A percentile compares a stretch with the other conserved stretches of the same genome.
Conservation (phyloP, 2,329 filamentous ascomycete species). For the Celoporthe dispersa region DNA sequence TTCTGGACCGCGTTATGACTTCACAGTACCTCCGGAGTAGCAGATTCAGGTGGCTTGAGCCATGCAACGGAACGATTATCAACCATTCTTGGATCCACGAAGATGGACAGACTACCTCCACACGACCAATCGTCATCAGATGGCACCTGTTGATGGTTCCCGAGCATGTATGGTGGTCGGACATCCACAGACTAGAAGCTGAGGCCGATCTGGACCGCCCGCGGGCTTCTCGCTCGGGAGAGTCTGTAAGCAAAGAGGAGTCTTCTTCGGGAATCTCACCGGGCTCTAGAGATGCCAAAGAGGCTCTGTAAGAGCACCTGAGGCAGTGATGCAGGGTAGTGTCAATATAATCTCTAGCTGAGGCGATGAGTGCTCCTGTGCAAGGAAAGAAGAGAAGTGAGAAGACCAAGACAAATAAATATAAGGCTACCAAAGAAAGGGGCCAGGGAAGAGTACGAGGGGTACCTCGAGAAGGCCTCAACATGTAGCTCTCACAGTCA, state of each 20-base stretch:
- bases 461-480: no score
- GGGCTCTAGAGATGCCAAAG: not conserved
- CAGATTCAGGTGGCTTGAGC: not conserved
- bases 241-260: not conserved
- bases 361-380: no score
- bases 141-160: not conserved
- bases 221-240: not conserved
- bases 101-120: not conserved
- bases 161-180: not conserved
- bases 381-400: no score
- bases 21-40: not conserved
- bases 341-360: no score
- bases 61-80: not conserved
- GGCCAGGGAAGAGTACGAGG: no score
- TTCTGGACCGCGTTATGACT: conserved; percentile 4
- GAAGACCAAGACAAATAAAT: no score
- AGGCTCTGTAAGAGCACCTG: not conserved
- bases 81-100: not conserved
- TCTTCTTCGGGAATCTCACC: not conserved
- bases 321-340: not conserved
- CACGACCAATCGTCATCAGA: not conserved
- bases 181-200: not conserved
- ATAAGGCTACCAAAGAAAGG: no score
- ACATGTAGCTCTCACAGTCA: no score
- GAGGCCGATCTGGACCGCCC: not conserved